Percentiles rank a stretch among this genome's conserved stretches.
Evolutionary conservation across 2,329 filamentous ascomycete species (phyloP).

Genomic region (Cladosporium sp.): DNA sequence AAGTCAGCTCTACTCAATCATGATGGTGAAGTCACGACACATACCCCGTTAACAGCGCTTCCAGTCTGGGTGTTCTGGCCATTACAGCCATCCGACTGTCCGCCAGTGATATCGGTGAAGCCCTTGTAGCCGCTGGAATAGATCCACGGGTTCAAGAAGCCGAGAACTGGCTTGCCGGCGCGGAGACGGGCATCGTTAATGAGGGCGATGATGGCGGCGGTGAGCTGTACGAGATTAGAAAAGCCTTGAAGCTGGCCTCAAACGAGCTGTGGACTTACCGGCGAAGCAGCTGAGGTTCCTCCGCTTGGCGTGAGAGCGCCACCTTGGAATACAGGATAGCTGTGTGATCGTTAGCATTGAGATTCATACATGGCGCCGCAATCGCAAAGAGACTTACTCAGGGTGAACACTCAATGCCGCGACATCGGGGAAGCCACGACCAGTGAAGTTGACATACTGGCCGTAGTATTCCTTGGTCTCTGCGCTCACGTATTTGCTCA

Average conservation of each 20-base stretch:
- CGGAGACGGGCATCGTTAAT: slow-evolving; percentile 57
- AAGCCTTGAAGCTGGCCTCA: neutral
- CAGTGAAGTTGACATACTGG: slow-evolving; percentile 20
- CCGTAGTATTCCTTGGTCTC: slow-evolving; percentile 42
- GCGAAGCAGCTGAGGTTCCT: slow-evolving; percentile 53
- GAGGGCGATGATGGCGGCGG: slow-evolving; percentile 54
- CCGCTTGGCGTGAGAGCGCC: slow-evolving; percentile 42
- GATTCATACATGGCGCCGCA: neutral
- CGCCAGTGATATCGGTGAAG: slow-evolving; percentile 46
- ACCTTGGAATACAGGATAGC: slow-evolving; percentile 43
- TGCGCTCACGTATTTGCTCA: slow-evolving; percentile 34
- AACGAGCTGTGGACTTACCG: slow-evolving; percentile 27
- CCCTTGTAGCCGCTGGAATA: slow-evolving; percentile 48
- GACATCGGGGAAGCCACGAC: slow-evolving; percentile 44
- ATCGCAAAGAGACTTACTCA: neutral
- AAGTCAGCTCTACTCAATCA: neutral
- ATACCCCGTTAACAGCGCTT: slow-evolving; percentile 10
- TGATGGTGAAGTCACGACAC: slow-evolving; percentile 18
- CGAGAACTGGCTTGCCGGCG: slow-evolving; percentile 46
- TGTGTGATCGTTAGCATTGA: slow-evolving; percentile 39
- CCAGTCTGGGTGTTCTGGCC: slow-evolving; percentile 26
- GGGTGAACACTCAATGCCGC: slow-evolving; percentile 33
- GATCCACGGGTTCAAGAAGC: slow-evolving; percentile 60
- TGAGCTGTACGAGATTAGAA: slow-evolving; percentile 28
- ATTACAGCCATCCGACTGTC: slow-evolving; percentile 36